Conservation (phyloP, 495 filamentous ascomycete genomes). For the Cryomyces minteri region DNA sequence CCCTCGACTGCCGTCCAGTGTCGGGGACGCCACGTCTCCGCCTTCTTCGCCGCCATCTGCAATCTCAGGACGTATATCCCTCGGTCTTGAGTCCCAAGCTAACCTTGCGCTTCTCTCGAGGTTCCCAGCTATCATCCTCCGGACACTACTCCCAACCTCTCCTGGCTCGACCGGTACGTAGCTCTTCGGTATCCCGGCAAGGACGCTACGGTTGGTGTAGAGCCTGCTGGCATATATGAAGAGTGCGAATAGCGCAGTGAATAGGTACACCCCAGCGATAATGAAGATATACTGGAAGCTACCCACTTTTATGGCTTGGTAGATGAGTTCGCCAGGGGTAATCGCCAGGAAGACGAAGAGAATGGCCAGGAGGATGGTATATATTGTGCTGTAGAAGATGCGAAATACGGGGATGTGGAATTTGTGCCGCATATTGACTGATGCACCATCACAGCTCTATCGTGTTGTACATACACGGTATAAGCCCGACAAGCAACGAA, state of each 20-base stretch:
- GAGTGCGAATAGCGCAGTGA: constrained; percentile 49
- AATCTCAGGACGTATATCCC: constrained; percentile 23
- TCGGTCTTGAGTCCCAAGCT: constrained; percentile 58
- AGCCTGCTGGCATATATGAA: constrained; percentile 75
- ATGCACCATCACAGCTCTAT: no score
- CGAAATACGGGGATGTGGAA: constrained; percentile 45
- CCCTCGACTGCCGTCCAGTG: not conserved
- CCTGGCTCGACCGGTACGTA: constrained; percentile 72
- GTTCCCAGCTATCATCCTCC: constrained; percentile 51
- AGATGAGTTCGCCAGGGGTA: constrained; percentile 69
- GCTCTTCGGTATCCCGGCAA: constrained; percentile 66
- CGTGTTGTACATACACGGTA: no score
- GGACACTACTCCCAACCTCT: constrained; percentile 51
- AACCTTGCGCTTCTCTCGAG: constrained; percentile 63
- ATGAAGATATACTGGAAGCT: constrained; percentile 41
- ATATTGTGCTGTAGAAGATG: constrained; percentile 67
- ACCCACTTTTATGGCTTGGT: constrained; percentile 41
- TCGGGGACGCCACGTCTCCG: not conserved
- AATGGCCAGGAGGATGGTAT: constrained; percentile 57
- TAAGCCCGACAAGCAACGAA: no score
- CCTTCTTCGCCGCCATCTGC: constrained; percentile 4
- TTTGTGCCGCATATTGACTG: not conserved
- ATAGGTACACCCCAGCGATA: constrained; percentile 57
- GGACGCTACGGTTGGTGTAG: constrained; percentile 64
- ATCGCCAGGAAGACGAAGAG: constrained; percentile 55